A percentile compares a stretch with the other conserved stretches of the same genome.
These are phyloP conservation scores for Aureobasidium subglaciale DNA, from an alignment of 2,329 filamentous ascomycete species.

Conservation along the genomic window DNA sequence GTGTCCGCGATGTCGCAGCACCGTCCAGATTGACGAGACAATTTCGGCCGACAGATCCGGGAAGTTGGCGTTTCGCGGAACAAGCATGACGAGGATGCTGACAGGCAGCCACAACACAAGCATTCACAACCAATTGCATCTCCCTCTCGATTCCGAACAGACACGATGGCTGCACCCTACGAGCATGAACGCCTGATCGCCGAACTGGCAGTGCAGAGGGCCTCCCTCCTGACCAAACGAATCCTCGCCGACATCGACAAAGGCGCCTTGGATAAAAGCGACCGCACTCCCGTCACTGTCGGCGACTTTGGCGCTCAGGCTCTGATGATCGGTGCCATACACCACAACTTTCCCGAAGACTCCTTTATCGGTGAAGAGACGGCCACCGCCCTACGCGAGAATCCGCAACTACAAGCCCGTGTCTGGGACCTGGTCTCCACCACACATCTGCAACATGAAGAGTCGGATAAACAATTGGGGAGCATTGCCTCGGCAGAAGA, in stretches of 20 bases:
- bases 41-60: background rate
- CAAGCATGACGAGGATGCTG: background rate
- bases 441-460: slow-evolving; percentile 29
- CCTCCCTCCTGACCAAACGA: slow-evolving; percentile 52
- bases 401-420: slow-evolving; percentile 42
- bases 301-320: slow-evolving; percentile 60
- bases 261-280: slow-evolving; percentile 48
- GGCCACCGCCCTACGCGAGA: slow-evolving; percentile 44
- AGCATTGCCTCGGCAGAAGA: slow-evolving; percentile 43
- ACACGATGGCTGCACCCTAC: slow-evolving; percentile 41
- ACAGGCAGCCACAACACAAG: background rate
- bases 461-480: slow-evolving; percentile 30
- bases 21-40: too few relatives aligned
- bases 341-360: slow-evolving; percentile 48
- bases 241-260: slow-evolving; percentile 45
- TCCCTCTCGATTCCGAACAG: background rate
- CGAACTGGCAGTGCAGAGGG: slow-evolving; percentile 81
- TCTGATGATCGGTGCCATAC: slow-evolving; percentile 52
- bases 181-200: slow-evolving; percentile 72
- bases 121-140: background rate
- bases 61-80: background rate
- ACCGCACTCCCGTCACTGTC: slow-evolving; percentile 55
- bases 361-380: slow-evolving; percentile 57
- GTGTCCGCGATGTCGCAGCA: too few relatives aligned
- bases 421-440: slow-evolving; percentile 50